Conservation (phyloP, 2,329 filamentous ascomycete genomes). For the Aaosphaeria pasadenensis region DNA sequence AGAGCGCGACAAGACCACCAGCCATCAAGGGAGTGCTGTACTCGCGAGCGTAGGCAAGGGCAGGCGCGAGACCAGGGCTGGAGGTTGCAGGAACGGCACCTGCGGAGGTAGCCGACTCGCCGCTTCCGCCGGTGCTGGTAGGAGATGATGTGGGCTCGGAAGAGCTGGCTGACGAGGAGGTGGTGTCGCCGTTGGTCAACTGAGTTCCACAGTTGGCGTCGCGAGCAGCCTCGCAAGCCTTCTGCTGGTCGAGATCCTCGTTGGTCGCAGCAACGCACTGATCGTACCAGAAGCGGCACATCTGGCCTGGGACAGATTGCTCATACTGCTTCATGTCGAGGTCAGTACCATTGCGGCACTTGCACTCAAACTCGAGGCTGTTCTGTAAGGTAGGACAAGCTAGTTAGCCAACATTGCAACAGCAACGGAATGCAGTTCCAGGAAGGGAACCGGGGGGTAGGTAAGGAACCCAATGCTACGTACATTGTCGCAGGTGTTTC, state of each 20-base stretch:
- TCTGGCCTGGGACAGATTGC: constrained; percentile 58
- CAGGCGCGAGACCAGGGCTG: constrained; percentile 42
- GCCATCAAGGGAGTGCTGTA: constrained; percentile 53
- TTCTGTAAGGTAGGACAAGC: constrained; percentile 30
- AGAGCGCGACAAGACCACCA: constrained; percentile 53
- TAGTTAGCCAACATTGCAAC: constrained; percentile 14
- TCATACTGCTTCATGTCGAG: constrained; percentile 57
- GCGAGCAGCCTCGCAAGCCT: constrained; percentile 43
- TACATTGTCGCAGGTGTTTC: constrained; percentile 59
- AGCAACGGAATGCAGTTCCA: background rate
- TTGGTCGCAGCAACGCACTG: constrained; percentile 41
- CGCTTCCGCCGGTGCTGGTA: constrained; percentile 9
- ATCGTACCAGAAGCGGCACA: constrained; percentile 54
- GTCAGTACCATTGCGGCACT: constrained; percentile 53
- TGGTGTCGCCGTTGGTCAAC: constrained; percentile 26
- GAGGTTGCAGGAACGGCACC: constrained; percentile 21
- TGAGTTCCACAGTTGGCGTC: constrained; percentile 51
- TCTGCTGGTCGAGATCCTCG: constrained; percentile 35
- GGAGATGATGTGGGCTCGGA: constrained; percentile 28
- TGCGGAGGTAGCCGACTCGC: constrained; percentile 18
- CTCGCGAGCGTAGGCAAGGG: constrained; percentile 44
- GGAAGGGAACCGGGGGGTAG: background rate
- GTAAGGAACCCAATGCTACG: constrained; percentile 19
- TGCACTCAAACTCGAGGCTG: constrained; percentile 55
- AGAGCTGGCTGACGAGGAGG: constrained; percentile 13